Base-by-base conservation (phyloP, 2,329 filamentous ascomycete species). In the Pestalotiopsis sp. region DNA sequence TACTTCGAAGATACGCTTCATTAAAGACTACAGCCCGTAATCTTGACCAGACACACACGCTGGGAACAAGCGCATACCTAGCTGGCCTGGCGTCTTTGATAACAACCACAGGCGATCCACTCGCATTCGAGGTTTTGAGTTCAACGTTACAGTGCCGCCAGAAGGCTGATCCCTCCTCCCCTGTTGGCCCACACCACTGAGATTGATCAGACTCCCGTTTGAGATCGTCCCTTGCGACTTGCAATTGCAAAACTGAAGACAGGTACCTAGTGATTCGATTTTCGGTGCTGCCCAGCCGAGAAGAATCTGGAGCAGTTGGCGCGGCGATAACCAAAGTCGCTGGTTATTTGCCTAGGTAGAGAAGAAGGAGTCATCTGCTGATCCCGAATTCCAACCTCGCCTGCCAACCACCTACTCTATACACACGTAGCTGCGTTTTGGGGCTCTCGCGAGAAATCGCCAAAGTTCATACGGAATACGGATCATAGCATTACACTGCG, bases 141-240 rank as follows among this genome's bases (percentile, higher is more conserved):
- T 67, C 66, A 67, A 67, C 66, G 66, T 67, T 67, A 67, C 66
- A 67, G 66, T 40, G 62, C 57, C 62, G 57, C 64, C 65, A 41
- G 57, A 59, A 66, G 65, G 57, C 65, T 61, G 65, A 61, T 66
- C 65, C 45, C 56, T 45, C 41, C 36, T 17, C 23, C 64, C 20
- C 23, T 45, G 17, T n/a, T 41, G 45, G 64, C 20, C 27, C 64
- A 49, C 62, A 49, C 38, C 23, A n/a, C 23, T 49, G 23, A 31
- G 7, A 38, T 63, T 41, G 27, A 23, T 65, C 45, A 49, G 23
- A 38, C 31, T 23, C 27, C 57, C 25, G 57, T 27, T 59, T 59
- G 57, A 36, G 13, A 36, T 27, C 20, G 27, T 36, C 14, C 23
- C 27, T 59, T n/a, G 23, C 56, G 23, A 59, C 57, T 27, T n/a